These are phyloP conservation scores for Eucalyptus pauciflora DNA, from an alignment of 345 rosid genomes.

Conservation along the genomic window DNA sequence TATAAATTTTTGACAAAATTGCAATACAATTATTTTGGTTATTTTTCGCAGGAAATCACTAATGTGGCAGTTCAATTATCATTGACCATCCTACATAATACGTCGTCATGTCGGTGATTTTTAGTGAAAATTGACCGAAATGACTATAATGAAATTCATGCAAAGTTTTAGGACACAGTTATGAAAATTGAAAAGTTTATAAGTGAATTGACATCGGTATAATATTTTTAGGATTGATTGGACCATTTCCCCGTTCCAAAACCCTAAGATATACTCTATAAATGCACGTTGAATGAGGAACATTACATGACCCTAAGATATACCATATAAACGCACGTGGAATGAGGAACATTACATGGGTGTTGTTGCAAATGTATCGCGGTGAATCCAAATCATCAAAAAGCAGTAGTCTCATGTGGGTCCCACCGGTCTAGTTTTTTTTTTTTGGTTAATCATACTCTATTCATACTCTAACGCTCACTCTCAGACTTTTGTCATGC, in stretches of 20 bases:
- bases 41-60: background rate
- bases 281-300: background rate
- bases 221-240: background rate
- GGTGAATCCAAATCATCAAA: background rate
- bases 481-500: too few relatives aligned
- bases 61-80: too few relatives aligned
- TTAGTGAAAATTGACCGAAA: background rate
- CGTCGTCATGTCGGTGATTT: rapidly evolving
- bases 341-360: background rate
- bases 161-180: background rate
- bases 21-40: background rate
- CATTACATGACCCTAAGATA: background rate
- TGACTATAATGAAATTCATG: background rate
- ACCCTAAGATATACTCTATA: background rate
- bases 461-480: too few relatives aligned
- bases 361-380: background rate
- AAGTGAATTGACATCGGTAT: background rate
- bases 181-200: background rate
- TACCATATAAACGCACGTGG: background rate
- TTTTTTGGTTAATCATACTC: too few relatives aligned
- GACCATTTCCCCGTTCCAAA: background rate
- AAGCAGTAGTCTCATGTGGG: background rate
- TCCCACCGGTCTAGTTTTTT: background rate
- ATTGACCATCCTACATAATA: background rate
- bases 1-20: background rate